These are phyloP conservation scores for Blastocystis sp. DNA, from an alignment of 352 stramenopile genomes.

Conservation along the genomic window DNA sequence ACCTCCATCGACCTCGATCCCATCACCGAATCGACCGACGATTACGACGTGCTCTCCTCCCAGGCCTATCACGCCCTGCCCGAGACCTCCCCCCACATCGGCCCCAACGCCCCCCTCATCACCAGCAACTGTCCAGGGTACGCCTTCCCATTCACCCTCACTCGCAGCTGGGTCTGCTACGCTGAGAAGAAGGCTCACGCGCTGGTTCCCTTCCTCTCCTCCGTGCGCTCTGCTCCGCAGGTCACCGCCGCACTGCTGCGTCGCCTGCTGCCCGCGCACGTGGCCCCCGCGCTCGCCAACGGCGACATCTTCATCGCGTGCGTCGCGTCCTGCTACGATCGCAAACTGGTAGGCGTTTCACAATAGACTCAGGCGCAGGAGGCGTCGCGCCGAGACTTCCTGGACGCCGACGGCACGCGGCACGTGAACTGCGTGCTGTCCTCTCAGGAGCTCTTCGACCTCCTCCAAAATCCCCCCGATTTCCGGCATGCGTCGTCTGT, in stretches of 20 bases:
- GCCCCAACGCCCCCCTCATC: constrained; percentile 32
- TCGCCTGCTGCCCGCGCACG: neutral
- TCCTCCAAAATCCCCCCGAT: neutral
- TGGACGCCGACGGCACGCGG: neutral
- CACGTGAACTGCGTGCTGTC: constrained; percentile 56
- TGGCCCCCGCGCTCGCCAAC: neutral
- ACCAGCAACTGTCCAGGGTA: constrained; percentile 65
- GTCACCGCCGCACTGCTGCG: constrained; percentile 37
- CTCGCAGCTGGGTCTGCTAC: constrained; percentile 30
- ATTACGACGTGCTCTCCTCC: neutral
- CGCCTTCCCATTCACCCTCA: neutral
- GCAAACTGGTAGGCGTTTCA: constrained; percentile 23
- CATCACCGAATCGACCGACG: neutral
- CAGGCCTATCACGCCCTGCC: neutral
- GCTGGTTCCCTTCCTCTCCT: constrained; percentile 35
- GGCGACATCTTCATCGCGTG: constrained; percentile 40
- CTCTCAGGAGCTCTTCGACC: constrained; percentile 22
- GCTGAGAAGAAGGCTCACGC: constrained; percentile 49
- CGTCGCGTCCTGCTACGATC: constrained; percentile 62
- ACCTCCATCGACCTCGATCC: neutral
- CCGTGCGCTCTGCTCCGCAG: constrained; percentile 15
- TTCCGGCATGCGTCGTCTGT: too few relatives aligned
- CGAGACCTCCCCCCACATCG: neutral
- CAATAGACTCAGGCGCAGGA: neutral
- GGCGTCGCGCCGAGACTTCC: constrained; percentile 55